These are phyloP conservation scores for Phaeotremella skinneri DNA, from an alignment of 768 basidiomycete genomes.

Conservation along the genomic window DNA sequence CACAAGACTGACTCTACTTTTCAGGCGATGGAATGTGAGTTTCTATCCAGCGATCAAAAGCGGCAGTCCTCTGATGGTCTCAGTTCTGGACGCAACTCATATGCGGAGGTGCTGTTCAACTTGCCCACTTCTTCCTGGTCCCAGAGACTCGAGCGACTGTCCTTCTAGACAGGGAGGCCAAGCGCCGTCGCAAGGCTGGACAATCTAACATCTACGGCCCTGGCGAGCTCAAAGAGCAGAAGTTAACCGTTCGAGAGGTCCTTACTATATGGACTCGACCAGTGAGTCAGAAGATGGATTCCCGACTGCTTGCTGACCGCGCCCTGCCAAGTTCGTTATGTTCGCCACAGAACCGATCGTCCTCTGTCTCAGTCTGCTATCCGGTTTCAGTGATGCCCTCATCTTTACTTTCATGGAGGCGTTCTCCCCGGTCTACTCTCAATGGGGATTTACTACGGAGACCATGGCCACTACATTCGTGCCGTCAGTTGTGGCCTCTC, in stretches of 20 bases:
- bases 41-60: neutral
- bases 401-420: slow-evolving; percentile 50
- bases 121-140: slow-evolving; percentile 42
- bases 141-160: slow-evolving; percentile 45
- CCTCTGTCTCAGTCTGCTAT: slow-evolving; percentile 42
- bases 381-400: slow-evolving; percentile 47
- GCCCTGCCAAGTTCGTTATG: slow-evolving; percentile 45
- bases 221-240: slow-evolving; percentile 29
- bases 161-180: slow-evolving; percentile 37
- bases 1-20: neutral
- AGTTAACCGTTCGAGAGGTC: slow-evolving; percentile 27
- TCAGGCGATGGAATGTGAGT: slow-evolving; percentile 21
- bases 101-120: slow-evolving; percentile 41
- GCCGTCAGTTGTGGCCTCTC: slow-evolving; percentile 16
- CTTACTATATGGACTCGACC: slow-evolving; percentile 32
- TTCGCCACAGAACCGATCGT: slow-evolving; percentile 48
- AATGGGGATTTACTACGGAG: slow-evolving; percentile 41
- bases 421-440: slow-evolving; percentile 37
- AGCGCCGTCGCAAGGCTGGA: slow-evolving; percentile 28
- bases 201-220: slow-evolving; percentile 41
- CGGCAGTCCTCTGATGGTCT: neutral
- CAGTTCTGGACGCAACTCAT: slow-evolving; percentile 44
- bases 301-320: no score
- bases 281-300: no score
- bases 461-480: slow-evolving; percentile 42